Evolutionary conservation across 768 basidiomycete genomes (phyloP).

Genomic region (Leccinum aurantiacum): DNA sequence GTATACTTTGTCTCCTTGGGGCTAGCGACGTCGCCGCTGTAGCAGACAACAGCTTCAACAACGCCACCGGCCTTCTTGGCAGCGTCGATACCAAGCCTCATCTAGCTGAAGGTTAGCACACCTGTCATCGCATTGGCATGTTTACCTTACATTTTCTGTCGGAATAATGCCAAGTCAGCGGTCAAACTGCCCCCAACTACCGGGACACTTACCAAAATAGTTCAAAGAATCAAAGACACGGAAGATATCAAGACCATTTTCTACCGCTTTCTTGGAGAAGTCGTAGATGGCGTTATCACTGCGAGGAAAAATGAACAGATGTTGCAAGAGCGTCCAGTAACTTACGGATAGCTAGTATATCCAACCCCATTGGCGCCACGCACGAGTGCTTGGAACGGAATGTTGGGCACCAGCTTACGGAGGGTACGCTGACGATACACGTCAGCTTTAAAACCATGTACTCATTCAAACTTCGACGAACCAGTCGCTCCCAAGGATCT

Average conservation of each 20-base stretch:
- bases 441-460: slow-evolving; percentile 12
- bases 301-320: slow-evolving; percentile 10
- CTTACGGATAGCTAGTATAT: slow-evolving; percentile 96
- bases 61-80: slow-evolving; percentile 99
- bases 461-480: slow-evolving; percentile 36
- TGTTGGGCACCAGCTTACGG: slow-evolving; percentile 95
- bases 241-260: slow-evolving; percentile 99
- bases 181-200: not conserved
- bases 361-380: slow-evolving; percentile 99
- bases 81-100: slow-evolving; percentile 97
- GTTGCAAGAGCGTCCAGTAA: slow-evolving; percentile 7
- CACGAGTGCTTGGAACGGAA: slow-evolving; percentile 96
- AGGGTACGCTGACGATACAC: slow-evolving; percentile 65
- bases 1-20: slow-evolving; percentile 97
- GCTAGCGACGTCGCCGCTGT: slow-evolving; percentile 95
- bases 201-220: slow-evolving; percentile 75
- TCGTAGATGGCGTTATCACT: slow-evolving; percentile 99
- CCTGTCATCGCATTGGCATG: not conserved
- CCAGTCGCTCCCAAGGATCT: slow-evolving; percentile 98
- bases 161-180: slow-evolving; percentile 8
- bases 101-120: slow-evolving; percentile 46
- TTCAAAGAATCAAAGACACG: slow-evolving; percentile 98
- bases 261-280: slow-evolving; percentile 99
- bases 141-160: slow-evolving; percentile 64
- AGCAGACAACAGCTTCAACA: slow-evolving; percentile 95